Evolutionary conservation across 192 early-diverging fungal genomes (phyloP), one percentile per base, ranked within the genome.

Genomic region (Dissophora ornata): DNA sequence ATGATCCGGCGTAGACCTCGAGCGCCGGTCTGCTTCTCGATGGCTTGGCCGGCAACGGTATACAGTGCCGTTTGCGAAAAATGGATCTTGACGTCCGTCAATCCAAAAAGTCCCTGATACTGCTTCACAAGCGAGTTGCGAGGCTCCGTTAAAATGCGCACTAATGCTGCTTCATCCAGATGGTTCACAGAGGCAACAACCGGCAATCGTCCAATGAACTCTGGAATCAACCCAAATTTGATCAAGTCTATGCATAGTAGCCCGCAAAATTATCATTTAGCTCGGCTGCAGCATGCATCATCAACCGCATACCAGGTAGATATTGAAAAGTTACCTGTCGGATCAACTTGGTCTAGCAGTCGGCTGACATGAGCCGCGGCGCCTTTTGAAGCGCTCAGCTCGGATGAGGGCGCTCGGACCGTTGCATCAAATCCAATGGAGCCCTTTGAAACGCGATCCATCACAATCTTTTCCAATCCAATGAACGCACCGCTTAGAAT

Each of bases 171-270:
- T 15, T 84, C 84, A 48, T 74, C 69, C 44, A 96, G 79, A 36
- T 86, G 85, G 11, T 84, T 88, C 10, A 95, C 93, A 49, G 86
- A 89, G 18, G 95, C 92, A 33, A 95, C 61, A 21, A 94, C 90
- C 8, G 95, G 95, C n/a, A 96, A 57, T n/a, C 95, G 83, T 46
- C 93, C 94, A 29, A 96, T 90, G 62, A 96, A 93, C 73, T 96
- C 95, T 12, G 95, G 95, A 52, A 96, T 95, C 29, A 96, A 73
- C 2, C 95, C 95, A 74, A 89, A 96, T 62, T 91, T 91, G 56
- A 94, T 89, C 63, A 95, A 59, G 66, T 96, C 95, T 77, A 81
- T 4, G 55, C 41, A 44, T 44, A 28, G 1, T 5, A 55, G 10
- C 0, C n/a, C n/a, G n/a, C n/a, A n/a, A n/a, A n/a, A n/a, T n/a